Evolutionary conservation across 148 eudicot species (phyloP), one percentile per base, ranked within the genome.

Genomic region (Cornus florida): DNA sequence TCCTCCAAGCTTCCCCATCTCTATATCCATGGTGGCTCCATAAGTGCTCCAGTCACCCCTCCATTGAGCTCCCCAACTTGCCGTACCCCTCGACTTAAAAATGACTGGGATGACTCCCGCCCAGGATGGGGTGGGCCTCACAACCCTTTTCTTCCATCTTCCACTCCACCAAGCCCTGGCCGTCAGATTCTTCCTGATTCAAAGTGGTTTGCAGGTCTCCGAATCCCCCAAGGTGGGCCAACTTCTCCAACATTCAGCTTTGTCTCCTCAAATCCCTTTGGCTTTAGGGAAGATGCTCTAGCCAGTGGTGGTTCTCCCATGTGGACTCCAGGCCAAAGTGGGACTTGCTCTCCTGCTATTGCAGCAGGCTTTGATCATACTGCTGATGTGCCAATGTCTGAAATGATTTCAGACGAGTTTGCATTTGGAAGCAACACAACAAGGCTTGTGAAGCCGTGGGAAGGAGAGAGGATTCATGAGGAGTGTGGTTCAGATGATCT

Each of bases 1-100:
- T 87, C 93, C 43, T 80, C 91, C 74, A 91, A 89, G 75, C 75
- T 80, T 9, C 85, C 86, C 33, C 78, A 86, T 74, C 87, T 78
- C 68, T 50, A 62, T 72, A 48, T 82, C 59, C 86, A 80, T 16
- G 79, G 82, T 20, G 91, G 95, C 39, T 92, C 97, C 43, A 88
- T 90, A 33, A 92, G 97, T 75, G 98, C 97, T 33, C 98, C 98
- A 0, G 97, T 94, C 53, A 88, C 93, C 22, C 93, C 98, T 41
- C 97, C 94, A 23, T 69, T 87, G 71, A 84, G 90, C 80, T 90
- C 95, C 10, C 93, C 95, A 8, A 86, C 87, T 13, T 80, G 84
- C 32, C 76, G 82, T 59, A 86, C 88, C 8, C 90, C 95, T 64
- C 82, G 90, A 74, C 33, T 85, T 53, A 83, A 73, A 65, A 33